Evolutionary conservation across 345 rosid species (phyloP).

Genomic region (Fremontodendron californicum): DNA sequence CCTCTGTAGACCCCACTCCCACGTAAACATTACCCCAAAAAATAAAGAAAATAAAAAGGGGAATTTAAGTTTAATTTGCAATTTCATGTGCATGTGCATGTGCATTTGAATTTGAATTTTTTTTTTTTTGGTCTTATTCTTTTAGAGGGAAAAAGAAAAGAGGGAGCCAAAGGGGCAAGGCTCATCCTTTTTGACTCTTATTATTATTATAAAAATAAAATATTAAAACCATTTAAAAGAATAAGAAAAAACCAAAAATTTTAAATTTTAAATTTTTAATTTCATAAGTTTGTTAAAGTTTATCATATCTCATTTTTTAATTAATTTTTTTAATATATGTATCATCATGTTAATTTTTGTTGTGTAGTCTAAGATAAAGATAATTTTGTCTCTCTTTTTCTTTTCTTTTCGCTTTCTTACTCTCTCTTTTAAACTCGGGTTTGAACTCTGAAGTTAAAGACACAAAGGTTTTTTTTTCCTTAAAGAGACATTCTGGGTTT

Average conservation of each 20-base stretch:
- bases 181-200: background rate
- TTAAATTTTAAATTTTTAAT: background rate
- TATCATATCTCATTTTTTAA: background rate
- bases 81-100: background rate
- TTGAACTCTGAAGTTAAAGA: slow-evolving; percentile 28
- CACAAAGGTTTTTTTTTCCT: slow-evolving; percentile 14
- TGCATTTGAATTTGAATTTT: background rate
- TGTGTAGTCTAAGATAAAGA: background rate
- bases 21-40: background rate
- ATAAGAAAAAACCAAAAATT: background rate
- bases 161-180: too few relatives aligned
- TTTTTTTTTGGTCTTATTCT: background rate
- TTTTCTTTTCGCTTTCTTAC: background rate
- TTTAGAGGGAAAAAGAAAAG: background rate
- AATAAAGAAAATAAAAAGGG: background rate
- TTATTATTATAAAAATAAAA: background rate
- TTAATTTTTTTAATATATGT: background rate
- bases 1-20: background rate
- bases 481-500: slow-evolving; percentile 7
- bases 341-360: too few relatives aligned
- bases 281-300: background rate
- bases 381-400: background rate
- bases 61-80: background rate
- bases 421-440: slow-evolving; percentile 14
- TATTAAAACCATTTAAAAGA: background rate